Conservation (phyloP, 768 basidiomycete genomes). For the Goffeauzyma gilvescens region DNA sequence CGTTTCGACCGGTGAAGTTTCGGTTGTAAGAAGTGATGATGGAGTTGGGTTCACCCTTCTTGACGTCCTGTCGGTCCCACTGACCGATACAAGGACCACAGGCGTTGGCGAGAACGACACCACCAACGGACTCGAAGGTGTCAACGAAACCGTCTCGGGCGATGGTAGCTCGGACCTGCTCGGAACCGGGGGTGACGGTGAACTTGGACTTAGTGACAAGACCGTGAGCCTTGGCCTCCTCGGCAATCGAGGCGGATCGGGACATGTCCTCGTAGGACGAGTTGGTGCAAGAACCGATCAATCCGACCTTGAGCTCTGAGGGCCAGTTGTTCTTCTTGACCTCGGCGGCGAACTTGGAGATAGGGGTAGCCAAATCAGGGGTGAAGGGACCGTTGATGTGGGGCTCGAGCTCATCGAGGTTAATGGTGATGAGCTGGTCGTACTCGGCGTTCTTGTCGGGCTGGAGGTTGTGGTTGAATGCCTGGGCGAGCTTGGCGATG, state of each 20-base stretch:
- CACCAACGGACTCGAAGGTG: constrained; percentile 70
- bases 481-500: constrained; percentile 72
- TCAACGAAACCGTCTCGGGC: constrained; percentile 85
- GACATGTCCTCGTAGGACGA: constrained; percentile 99
- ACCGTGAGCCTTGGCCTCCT: constrained; percentile 71
- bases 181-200: constrained; percentile 94
- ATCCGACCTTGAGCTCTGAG: constrained; percentile 81
- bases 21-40: constrained; percentile 99
- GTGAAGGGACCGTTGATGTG: constrained; percentile 99
- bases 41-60: constrained; percentile 92
- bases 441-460: constrained; percentile 80
- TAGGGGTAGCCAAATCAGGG: constrained; percentile 95
- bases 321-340: constrained; percentile 96
- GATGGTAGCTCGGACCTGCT: constrained; percentile 95
- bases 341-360: constrained; percentile 80
- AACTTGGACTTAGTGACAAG: constrained; percentile 77
- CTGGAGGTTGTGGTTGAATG: constrained; percentile 73
- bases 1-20: constrained; percentile 99
- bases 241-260: constrained; percentile 82
- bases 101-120: constrained; percentile 87
- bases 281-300: constrained; percentile 99
- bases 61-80: constrained; percentile 91
- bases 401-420: constrained; percentile 91
- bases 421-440: constrained; percentile 83
- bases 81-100: constrained; percentile 99